phyloP scores from a whole-genome alignment of 2,329 filamentous ascomycete species.

The Colletotrichum melonis region DNA sequence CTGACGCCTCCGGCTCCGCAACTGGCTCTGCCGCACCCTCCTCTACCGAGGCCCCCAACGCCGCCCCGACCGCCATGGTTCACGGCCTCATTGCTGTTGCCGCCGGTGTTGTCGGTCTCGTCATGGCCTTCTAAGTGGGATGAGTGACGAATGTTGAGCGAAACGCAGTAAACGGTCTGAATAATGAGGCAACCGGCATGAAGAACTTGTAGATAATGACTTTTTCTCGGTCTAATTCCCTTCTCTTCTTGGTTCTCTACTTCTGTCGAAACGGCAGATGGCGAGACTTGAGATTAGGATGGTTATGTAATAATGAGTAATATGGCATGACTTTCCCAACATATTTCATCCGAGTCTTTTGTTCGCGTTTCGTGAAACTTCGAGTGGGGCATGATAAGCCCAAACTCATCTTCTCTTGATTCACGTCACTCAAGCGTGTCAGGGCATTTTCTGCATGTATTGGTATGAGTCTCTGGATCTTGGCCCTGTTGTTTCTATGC shows the following conservation, averaged over 20 bases:
- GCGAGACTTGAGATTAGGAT: background rate
- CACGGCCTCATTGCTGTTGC: conserved; percentile 2
- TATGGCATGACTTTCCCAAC: background rate
- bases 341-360: background rate
- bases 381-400: background rate
- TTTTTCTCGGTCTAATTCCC: background rate
- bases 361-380: background rate
- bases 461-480: background rate
- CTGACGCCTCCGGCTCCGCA: conserved; percentile 10
- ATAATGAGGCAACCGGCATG: background rate
- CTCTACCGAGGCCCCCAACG: conserved; percentile 23
- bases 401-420: background rate
- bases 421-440: too few species aligned
- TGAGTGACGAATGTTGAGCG: background rate
- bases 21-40: conserved; percentile 2
- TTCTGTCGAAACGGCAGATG: background rate
- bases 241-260: background rate
- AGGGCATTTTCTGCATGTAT: background rate
- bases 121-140: conserved; percentile 12
- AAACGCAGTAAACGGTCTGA: background rate
- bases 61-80: conserved; percentile 16
- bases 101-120: conserved; percentile 15
- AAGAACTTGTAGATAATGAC: conserved; percentile 14
- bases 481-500: background rate
- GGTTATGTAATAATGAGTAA: conserved; percentile 14